These are phyloP conservation scores for Setaria italica DNA, from an alignment of 202 grass and related monocot species.

Conservation along the genomic window DNA sequence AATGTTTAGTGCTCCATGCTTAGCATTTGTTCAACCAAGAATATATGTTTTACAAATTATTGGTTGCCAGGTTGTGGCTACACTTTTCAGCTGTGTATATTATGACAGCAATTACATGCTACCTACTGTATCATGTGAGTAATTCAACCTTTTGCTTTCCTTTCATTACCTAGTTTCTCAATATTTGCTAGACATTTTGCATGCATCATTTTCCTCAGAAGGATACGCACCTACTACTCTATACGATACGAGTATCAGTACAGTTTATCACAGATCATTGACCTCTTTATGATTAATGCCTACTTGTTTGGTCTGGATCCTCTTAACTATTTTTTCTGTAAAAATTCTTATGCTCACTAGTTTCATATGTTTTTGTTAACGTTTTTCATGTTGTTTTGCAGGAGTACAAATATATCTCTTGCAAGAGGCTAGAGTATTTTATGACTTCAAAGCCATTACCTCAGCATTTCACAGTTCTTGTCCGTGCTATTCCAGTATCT, in stretches of 20 bases:
- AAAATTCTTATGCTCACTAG: slow-evolving; percentile 30
- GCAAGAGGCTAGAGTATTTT: slow-evolving; percentile 87
- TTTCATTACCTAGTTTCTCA: slow-evolving; percentile 18
- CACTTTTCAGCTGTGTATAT: slow-evolving; percentile 93
- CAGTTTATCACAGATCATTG: not conserved
- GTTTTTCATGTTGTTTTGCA: slow-evolving; percentile 47
- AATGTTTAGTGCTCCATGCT: slow-evolving; percentile 25
- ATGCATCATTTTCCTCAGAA: not conserved
- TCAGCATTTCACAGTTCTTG: slow-evolving; percentile 88
- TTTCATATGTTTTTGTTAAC: slow-evolving; percentile 29
- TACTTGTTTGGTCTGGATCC: not conserved
- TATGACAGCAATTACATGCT: slow-evolving; percentile 82
- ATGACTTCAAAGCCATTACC: slow-evolving; percentile 72
- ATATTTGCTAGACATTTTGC: slow-evolving; percentile 30
- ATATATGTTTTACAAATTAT: slow-evolving; percentile 11
- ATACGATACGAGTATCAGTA: slow-evolving; percentile 9
- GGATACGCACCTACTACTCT: not conserved
- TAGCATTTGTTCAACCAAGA: not conserved
- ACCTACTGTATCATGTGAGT: slow-evolving; percentile 88
- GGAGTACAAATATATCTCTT: slow-evolving; percentile 87
- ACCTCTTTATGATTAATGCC: not conserved
- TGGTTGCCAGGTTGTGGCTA: slow-evolving; percentile 87
- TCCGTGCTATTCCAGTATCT: slow-evolving; percentile 80
- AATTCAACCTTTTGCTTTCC: slow-evolving; percentile 26
- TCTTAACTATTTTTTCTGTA: not conserved